phyloP scores from a whole-genome alignment of 371 early-diverging fungal species.

The Zychaea mexicana region DNA sequence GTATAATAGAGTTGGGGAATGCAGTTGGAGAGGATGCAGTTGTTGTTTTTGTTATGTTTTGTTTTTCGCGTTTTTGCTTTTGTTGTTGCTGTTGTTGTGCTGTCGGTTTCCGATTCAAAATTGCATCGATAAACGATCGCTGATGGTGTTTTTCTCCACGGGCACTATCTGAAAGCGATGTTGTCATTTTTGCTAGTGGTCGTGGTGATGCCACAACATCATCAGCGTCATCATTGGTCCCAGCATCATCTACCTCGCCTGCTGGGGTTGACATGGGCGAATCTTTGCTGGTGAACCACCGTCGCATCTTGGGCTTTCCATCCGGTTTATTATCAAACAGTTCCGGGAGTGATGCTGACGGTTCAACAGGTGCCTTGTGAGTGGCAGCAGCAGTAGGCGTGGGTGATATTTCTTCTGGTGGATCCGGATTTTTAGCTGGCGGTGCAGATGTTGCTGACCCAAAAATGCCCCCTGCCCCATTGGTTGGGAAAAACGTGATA shows the following conservation, averaged over 20 bases:
- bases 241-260: background rate
- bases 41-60: background rate
- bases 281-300: constrained; percentile 8
- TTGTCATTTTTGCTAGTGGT: background rate
- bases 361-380: background rate
- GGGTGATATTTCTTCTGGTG: too few species aligned
- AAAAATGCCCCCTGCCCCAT: constrained; percentile 66
- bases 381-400: background rate
- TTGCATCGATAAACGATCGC: constrained; percentile 9
- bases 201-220: background rate
- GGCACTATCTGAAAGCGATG: constrained; percentile 5
- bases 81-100: background rate
- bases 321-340: background rate
- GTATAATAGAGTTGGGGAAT: background rate
- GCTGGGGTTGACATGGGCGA: background rate
- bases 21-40: background rate
- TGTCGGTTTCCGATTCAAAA: constrained; percentile 10
- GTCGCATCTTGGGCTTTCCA: constrained; percentile 9
- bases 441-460: too few species aligned
- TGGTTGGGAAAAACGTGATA: constrained; percentile 76
- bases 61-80: background rate
- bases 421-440: too few species aligned
- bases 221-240: background rate
- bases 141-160: background rate
- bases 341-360: background rate